A percentile compares a stretch with the other conserved stretches of the same genome.
phyloP scores from a whole-genome alignment of 257 asterid genomes.

The Thymus mandschuricus region DNA sequence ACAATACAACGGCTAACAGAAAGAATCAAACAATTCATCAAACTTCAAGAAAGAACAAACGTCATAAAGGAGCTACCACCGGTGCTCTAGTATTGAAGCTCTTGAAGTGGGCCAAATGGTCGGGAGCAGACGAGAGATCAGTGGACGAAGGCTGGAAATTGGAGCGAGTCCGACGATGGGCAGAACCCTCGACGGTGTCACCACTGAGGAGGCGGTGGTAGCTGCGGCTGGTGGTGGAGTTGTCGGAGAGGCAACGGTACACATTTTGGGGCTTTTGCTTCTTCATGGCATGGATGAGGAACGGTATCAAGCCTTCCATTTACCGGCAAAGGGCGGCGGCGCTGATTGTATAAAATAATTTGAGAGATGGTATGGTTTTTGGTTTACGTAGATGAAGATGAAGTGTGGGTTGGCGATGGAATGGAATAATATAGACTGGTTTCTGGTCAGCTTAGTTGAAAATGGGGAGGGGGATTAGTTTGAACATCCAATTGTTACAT shows the following conservation, averaged over 20 bases:
- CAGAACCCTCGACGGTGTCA: slow-evolving; percentile 56
- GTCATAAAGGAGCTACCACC: not conserved
- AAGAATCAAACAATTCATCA: not conserved
- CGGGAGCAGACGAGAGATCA: slow-evolving; percentile 30
- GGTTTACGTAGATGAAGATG: not conserved
- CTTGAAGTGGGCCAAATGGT: slow-evolving; percentile 30
- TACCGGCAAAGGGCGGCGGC: not conserved
- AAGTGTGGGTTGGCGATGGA: not conserved
- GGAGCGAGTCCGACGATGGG: slow-evolving; percentile 61
- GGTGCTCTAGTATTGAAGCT: slow-evolving; percentile 31
- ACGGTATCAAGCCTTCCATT: slow-evolving; percentile 83
- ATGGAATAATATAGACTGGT: slow-evolving; percentile 31
- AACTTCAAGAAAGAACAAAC: not conserved
- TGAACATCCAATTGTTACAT: slow-evolving; percentile 2
- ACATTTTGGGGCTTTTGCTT: slow-evolving; percentile 46
- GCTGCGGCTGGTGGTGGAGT: slow-evolving; percentile 62
- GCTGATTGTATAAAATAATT: not conserved
- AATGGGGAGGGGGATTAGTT: slow-evolving; percentile 5
- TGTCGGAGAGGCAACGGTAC: slow-evolving; percentile 61
- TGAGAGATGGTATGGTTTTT: not conserved
- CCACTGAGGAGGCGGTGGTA: slow-evolving; percentile 54
- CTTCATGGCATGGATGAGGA: slow-evolving; percentile 58
- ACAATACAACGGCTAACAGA: slow-evolving; percentile 21
- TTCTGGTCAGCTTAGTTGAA: slow-evolving; percentile 30
- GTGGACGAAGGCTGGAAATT: slow-evolving; percentile 46